Percentiles rank a stretch among this genome's conserved stretches.
These are phyloP conservation scores for Mrakiaceae sp. DNA, from an alignment of 1,284 basidiomycete genomes.

Conservation along the genomic window DNA sequence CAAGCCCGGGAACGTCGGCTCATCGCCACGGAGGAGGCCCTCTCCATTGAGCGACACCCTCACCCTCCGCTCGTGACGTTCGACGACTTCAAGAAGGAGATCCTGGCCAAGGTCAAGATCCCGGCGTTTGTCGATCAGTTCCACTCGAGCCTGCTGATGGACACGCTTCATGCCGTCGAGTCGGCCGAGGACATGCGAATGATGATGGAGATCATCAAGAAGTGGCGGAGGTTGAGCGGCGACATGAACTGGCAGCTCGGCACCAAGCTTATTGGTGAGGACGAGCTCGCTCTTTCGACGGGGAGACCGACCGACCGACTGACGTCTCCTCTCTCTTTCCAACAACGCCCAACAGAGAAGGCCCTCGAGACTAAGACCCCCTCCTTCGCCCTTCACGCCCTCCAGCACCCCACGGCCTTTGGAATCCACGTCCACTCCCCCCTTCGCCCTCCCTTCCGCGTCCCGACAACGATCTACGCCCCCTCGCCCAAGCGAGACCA, in stretches of 20 bases:
- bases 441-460: not conserved
- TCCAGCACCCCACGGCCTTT: conserved; percentile 3
- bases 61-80: not conserved
- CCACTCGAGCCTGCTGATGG: not conserved
- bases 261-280: not conserved
- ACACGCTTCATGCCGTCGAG: not conserved
- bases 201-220: conserved; percentile 4
- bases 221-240: not conserved
- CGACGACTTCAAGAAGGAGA: not conserved
- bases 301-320: too few species aligned
- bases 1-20: too few species aligned
- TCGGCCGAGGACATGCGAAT: not conserved
- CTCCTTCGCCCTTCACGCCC: not conserved
- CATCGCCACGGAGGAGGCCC: too few species aligned
- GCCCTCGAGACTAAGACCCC: not conserved
- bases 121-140: not conserved
- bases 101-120: not conserved
- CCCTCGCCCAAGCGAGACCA: not conserved
- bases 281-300: too few species aligned
- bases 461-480: not conserved
- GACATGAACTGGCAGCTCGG: not conserved
- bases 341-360: not conserved
- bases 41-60: too few species aligned
- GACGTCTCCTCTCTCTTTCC: too few species aligned
- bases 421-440: conserved; percentile 7